phyloP scores from a whole-genome alignment of 2,329 filamentous ascomycete species.

The Penicillium sp. region DNA sequence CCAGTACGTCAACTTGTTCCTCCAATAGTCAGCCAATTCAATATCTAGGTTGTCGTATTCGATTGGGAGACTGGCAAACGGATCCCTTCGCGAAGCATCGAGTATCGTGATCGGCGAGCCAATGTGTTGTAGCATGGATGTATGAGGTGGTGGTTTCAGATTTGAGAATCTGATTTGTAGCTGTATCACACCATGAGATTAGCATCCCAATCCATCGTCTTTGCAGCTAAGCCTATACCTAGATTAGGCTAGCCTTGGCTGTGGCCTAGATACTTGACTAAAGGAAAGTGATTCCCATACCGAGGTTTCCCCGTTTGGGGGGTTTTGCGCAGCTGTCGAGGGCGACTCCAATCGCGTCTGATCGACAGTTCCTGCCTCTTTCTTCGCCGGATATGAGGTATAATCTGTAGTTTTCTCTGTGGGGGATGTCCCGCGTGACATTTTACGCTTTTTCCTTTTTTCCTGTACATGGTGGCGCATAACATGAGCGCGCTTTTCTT shows the following conservation, averaged over 20 bases:
- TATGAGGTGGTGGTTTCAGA: constrained; percentile 12
- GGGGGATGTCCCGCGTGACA: constrained; percentile 17
- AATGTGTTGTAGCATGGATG: constrained; percentile 4
- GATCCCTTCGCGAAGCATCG: constrained; percentile 32
- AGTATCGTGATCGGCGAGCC: constrained; percentile 28
- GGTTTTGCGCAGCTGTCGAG: neutral
- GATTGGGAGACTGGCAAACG: constrained; percentile 33
- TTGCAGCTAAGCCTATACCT: neutral
- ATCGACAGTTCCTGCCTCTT: constrained; percentile 8
- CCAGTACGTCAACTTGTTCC: constrained; percentile 40
- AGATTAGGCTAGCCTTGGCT: neutral
- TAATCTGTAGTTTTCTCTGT: constrained; percentile 5
- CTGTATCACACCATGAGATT: constrained; percentile 7
- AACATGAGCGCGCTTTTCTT: constrained; percentile 45
- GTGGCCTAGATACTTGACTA: neutral
- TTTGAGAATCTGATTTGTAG: constrained; percentile 16
- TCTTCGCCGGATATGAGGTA: constrained; percentile 2
- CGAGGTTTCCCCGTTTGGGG: constrained; percentile 15
- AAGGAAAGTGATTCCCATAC: constrained; percentile 15
- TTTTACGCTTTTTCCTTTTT: constrained; percentile 36
- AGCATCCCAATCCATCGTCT: neutral
- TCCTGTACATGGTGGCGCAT: constrained; percentile 47
- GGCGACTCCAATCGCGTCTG: constrained; percentile 2
- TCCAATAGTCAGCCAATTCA: constrained; percentile 38
- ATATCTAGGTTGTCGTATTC: constrained; percentile 27